These are phyloP conservation scores for Macadamia tetraphylla DNA, from an alignment of 164 flowering plant species.

Conservation along the genomic window DNA sequence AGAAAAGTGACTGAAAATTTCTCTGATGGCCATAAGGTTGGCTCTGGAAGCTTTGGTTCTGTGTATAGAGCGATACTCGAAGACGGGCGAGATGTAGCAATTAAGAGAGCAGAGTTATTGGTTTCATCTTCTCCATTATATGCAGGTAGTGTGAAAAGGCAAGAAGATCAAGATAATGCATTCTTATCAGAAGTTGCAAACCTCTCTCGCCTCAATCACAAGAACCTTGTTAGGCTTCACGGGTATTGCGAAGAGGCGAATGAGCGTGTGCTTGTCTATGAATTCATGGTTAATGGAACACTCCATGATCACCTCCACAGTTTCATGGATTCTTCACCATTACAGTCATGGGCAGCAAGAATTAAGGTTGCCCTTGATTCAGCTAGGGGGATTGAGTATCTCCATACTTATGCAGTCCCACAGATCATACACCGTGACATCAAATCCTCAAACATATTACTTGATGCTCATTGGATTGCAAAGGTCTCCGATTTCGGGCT, in stretches of 20 bases:
- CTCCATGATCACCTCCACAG: slow-evolving; percentile 70
- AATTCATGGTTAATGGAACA: slow-evolving; percentile 62
- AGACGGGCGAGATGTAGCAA: slow-evolving; percentile 60
- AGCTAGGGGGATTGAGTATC: slow-evolving; percentile 78
- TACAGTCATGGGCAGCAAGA: slow-evolving; percentile 52
- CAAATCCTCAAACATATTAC: slow-evolving; percentile 79
- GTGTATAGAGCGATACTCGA: slow-evolving; percentile 52
- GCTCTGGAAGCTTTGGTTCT: slow-evolving; percentile 70
- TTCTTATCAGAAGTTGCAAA: slow-evolving; percentile 59
- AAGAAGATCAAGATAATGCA: slow-evolving; percentile 56
- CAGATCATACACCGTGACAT: slow-evolving; percentile 78
- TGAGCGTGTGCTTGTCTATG: slow-evolving; percentile 60
- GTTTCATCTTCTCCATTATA: slow-evolving; percentile 14
- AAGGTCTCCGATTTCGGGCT: slow-evolving; percentile 85
- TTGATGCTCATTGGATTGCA: slow-evolving; percentile 55
- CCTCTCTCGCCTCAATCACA: slow-evolving; percentile 65
- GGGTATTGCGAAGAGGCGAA: slow-evolving; percentile 55
- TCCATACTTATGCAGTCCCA: slow-evolving; percentile 64
- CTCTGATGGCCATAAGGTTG: slow-evolving; percentile 50
- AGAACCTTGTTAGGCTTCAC: slow-evolving; percentile 49
- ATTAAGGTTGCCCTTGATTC: slow-evolving; percentile 65
- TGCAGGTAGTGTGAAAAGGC: slow-evolving; percentile 22
- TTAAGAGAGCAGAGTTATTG: slow-evolving; percentile 54
- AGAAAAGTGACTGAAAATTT: slow-evolving; percentile 45
- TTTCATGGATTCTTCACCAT: slow-evolving; percentile 22